phyloP scores from a whole-genome alignment of 2,329 filamentous ascomycete genomes.

The Lecanicillium sp. region DNA sequence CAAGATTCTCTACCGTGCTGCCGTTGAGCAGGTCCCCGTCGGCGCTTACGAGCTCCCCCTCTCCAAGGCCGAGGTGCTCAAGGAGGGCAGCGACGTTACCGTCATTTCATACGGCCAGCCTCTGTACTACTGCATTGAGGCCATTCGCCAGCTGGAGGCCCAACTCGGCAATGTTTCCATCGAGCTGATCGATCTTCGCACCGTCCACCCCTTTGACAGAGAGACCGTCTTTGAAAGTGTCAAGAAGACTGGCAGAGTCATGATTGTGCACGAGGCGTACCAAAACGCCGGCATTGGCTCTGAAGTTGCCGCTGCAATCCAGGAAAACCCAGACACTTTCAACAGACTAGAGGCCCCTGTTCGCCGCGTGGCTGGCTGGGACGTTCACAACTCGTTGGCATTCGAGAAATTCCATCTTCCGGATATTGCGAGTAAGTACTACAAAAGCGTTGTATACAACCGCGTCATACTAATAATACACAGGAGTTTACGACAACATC shows the following conservation, averaged over 20 bases:
- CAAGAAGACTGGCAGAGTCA: slow-evolving; percentile 75
- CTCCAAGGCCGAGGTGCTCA: slow-evolving; percentile 78
- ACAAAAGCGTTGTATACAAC: too few relatives aligned
- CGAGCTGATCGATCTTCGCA: slow-evolving; percentile 82
- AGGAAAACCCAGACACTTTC: slow-evolving; percentile 72
- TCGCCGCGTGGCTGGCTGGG: slow-evolving; percentile 81
- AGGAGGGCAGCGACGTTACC: slow-evolving; percentile 73
- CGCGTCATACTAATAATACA: too few relatives aligned
- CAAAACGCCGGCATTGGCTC: slow-evolving; percentile 84
- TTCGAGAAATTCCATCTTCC: slow-evolving; percentile 80
- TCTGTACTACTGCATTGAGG: slow-evolving; percentile 73
- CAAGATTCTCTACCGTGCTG: slow-evolving; percentile 85
- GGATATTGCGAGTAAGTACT: slow-evolving; percentile 71
- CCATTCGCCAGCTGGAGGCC: slow-evolving; percentile 67
- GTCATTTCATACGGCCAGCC: slow-evolving; percentile 87
- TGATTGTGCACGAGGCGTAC: slow-evolving; percentile 91
- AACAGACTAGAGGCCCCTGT: slow-evolving; percentile 79
- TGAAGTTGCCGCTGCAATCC: slow-evolving; percentile 81
- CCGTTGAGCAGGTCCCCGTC: slow-evolving; percentile 83
- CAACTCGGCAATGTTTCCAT: slow-evolving; percentile 65
- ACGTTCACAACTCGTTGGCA: slow-evolving; percentile 70
- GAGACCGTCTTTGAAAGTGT: slow-evolving; percentile 75
- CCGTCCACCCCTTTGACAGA: slow-evolving; percentile 88
- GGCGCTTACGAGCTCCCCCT: slow-evolving; percentile 77
- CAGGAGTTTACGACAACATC: slow-evolving; percentile 67